phyloP scores from a whole-genome alignment of 495 filamentous ascomycete species.

The Tuber borchii region DNA sequence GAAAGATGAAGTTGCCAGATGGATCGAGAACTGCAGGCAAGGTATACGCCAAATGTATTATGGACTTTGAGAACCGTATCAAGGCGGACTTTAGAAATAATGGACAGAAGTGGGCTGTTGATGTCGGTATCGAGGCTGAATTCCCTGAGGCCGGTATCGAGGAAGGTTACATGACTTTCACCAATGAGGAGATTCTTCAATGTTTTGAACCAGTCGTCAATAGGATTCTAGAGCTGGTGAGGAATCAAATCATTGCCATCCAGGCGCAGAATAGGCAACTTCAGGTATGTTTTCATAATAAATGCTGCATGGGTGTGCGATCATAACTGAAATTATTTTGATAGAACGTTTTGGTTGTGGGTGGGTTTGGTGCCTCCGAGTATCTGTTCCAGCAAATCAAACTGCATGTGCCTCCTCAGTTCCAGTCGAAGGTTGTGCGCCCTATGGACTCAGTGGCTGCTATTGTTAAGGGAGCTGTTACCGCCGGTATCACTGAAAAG shows the following conservation, averaged over 20 bases:
- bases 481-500: slow-evolving; percentile 90
- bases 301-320: neutral
- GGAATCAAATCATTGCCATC: slow-evolving; percentile 76
- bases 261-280: slow-evolving; percentile 66
- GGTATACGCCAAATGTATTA: slow-evolving; percentile 77
- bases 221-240: slow-evolving; percentile 66
- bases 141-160: slow-evolving; percentile 74
- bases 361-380: slow-evolving; percentile 73
- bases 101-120: slow-evolving; percentile 76
- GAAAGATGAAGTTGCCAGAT: slow-evolving; percentile 77
- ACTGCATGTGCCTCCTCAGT: slow-evolving; percentile 70
- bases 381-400: slow-evolving; percentile 81
- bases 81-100: slow-evolving; percentile 80
- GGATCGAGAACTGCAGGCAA: slow-evolving; percentile 68
- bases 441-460: slow-evolving; percentile 78
- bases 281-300: slow-evolving; percentile 51
- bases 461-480: slow-evolving; percentile 75
- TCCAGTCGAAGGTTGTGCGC: slow-evolving; percentile 72
- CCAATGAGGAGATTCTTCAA: slow-evolving; percentile 73
- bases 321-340: slow-evolving; percentile 30
- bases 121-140: slow-evolving; percentile 67
- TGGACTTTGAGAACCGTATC: slow-evolving; percentile 79
- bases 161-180: slow-evolving; percentile 78
- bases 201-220: slow-evolving; percentile 77
- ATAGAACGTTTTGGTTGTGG: slow-evolving; percentile 70